phyloP scores from a whole-genome alignment of 805 yeast genomes.

The Cyberlindnera maritima region DNA sequence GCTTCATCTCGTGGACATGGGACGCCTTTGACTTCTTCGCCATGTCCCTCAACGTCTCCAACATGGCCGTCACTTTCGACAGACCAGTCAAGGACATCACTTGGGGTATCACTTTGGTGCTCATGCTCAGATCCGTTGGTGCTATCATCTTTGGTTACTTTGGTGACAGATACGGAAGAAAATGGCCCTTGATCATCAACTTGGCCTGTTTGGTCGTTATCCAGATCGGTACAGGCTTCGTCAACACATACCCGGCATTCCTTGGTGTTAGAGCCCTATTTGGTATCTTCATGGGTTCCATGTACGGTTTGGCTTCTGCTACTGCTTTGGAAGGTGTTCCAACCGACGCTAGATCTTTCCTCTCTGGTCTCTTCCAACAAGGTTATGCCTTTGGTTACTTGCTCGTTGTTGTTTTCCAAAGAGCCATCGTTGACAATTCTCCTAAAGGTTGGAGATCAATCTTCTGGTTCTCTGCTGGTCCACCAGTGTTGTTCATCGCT shows the following conservation, averaged over 20 bases:
- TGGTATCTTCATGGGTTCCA: constrained; percentile 55
- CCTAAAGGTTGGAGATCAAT: constrained; percentile 52
- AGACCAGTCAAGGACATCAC: constrained; percentile 39
- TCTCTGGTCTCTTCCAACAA: constrained; percentile 72
- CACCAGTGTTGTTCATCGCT: constrained; percentile 39
- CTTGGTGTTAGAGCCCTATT: constrained; percentile 61
- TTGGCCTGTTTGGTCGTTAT: constrained; percentile 45
- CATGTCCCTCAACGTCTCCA: constrained; percentile 1
- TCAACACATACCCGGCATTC: constrained; percentile 53
- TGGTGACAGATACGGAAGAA: constrained; percentile 62
- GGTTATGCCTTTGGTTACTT: constrained; percentile 76
- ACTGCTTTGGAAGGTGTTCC: constrained; percentile 49
- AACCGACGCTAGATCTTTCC: constrained; percentile 49
- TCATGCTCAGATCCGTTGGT: constrained; percentile 68
- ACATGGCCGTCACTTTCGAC: constrained; percentile 1
- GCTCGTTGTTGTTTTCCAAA: constrained; percentile 60
- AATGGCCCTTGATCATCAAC: constrained; percentile 52
- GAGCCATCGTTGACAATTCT: constrained; percentile 54
- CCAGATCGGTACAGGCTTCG: constrained; percentile 65
- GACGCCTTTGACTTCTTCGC: constrained; percentile 62
- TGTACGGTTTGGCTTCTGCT: constrained; percentile 43
- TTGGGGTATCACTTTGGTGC: constrained; percentile 59
- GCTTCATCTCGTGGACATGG: constrained; percentile 61
- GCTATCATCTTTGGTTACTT: constrained; percentile 56
- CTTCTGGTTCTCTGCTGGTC: constrained; percentile 68